Conservation (phyloP, 2,329 filamentous ascomycete genomes). For the Fusarium luffae region DNA sequence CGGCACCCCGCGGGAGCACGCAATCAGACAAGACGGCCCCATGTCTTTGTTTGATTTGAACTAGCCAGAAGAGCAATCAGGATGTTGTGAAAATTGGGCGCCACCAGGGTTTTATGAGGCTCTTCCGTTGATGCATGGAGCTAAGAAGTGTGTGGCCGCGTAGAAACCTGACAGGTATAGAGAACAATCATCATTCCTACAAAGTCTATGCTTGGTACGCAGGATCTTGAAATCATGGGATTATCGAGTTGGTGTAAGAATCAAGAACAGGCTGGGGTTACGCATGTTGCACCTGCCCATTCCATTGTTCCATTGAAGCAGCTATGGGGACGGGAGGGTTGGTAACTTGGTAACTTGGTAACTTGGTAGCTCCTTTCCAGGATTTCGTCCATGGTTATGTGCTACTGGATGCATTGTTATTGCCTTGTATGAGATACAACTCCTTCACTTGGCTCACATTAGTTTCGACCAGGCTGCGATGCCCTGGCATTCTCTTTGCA, state of each 20-base stretch:
- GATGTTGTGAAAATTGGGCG: background rate
- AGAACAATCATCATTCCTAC: background rate
- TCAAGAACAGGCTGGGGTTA: background rate
- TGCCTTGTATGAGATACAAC: background rate
- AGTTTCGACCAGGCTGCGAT: background rate
- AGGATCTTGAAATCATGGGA: conserved; percentile 7
- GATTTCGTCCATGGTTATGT: background rate
- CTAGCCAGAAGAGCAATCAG: background rate
- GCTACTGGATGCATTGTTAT: background rate
- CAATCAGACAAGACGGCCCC: background rate
- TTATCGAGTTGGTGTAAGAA: conserved; percentile 9
- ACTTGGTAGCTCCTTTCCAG: background rate
- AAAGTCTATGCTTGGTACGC: background rate
- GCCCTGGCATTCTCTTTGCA: background rate
- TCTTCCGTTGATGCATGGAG: background rate
- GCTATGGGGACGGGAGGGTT: background rate
- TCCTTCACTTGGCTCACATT: background rate
- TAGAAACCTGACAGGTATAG: background rate
- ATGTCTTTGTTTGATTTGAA: conserved; percentile 1
- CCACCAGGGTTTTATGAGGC: conserved; percentile 3
- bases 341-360: too few species aligned
- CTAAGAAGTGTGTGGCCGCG: background rate
- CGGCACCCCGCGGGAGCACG: background rate
- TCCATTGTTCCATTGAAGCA: background rate
- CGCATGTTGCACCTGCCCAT: background rate